phyloP scores from a whole-genome alignment of 768 basidiomycete genomes.

The Obba rivulosa region DNA sequence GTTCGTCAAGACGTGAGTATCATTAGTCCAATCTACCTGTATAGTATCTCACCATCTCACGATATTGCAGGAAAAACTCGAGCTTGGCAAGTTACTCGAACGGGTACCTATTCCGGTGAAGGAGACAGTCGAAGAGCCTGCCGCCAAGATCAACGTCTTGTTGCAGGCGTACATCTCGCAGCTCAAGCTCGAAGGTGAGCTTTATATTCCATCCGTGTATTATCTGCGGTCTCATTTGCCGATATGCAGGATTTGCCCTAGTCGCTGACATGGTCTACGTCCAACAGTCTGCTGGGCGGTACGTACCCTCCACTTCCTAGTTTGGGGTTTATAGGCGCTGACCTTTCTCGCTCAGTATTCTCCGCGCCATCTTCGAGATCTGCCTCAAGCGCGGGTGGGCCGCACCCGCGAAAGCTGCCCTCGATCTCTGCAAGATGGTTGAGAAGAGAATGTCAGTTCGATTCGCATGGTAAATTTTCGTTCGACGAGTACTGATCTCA shows the following conservation, averaged over 20 bases:
- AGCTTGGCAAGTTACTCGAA: conserved; percentile 85
- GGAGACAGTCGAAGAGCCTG: conserved; percentile 92
- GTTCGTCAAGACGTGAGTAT: conserved; percentile 55
- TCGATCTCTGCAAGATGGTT: conserved; percentile 96
- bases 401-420: conserved; percentile 81
- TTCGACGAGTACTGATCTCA: neutral
- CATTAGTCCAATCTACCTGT: neutral
- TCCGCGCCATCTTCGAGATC: conserved; percentile 97
- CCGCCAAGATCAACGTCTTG: conserved; percentile 95
- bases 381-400: conserved; percentile 99
- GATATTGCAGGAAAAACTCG: conserved; percentile 65
- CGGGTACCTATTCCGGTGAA: conserved; percentile 97
- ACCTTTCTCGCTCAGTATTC: conserved; percentile 45
- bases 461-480: neutral
- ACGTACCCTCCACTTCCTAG: conserved; percentile 13
- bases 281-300: conserved; percentile 94
- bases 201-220: neutral
- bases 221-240: neutral
- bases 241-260: conserved; percentile 64
- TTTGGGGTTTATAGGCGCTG: conserved; percentile 1
- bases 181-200: conserved; percentile 79
- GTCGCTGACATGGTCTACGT: conserved; percentile 95
- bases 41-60: conserved; percentile 1
- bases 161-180: conserved; percentile 93
- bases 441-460: conserved; percentile 69